Evolutionary conservation across 306 rosid species (phyloP).

Genomic region (Ziziphus jujuba): DNA sequence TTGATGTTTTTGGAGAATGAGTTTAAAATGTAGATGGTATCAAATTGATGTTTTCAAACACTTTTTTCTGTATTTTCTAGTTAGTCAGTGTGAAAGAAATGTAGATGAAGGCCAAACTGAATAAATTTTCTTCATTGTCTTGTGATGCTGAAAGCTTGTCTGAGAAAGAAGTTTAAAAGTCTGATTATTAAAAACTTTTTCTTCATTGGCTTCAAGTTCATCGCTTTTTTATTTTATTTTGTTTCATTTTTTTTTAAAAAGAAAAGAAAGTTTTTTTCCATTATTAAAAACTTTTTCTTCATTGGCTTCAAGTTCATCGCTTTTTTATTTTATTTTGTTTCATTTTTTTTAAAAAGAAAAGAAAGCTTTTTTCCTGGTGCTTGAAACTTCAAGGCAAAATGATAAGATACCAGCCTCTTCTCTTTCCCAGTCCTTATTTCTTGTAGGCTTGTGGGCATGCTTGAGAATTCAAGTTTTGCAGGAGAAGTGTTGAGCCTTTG

Average conservation of each 20-base stretch:
- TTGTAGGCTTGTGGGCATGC: not conserved
- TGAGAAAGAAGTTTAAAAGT: too few relatives aligned
- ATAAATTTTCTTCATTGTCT: too few relatives aligned
- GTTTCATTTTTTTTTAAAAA: not conserved
- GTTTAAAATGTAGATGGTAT: not conserved
- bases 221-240: not conserved
- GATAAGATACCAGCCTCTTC: not conserved
- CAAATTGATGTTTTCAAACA: too few relatives aligned
- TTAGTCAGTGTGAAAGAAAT: not conserved
- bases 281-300: too few relatives aligned
- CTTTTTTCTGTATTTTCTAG: not conserved
- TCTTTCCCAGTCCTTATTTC: constrained; percentile 1
- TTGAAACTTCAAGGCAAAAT: not conserved
- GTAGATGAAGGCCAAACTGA: too few relatives aligned
- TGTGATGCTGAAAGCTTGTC: too few relatives aligned
- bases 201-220: too few relatives aligned
- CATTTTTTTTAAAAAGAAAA: not conserved
- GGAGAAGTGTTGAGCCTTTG: constrained; percentile 5
- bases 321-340: not conserved
- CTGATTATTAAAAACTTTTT: too few relatives aligned
- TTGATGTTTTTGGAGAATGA: too few relatives aligned
- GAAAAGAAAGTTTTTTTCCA: not conserved
- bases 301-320: too few relatives aligned
- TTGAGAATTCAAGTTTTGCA: constrained; percentile 7
- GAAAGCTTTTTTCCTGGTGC: not conserved